Evolutionary conservation across 306 rosid species (phyloP), one percentile per base, ranked within the genome.

Genomic region (Malus domestica): DNA sequence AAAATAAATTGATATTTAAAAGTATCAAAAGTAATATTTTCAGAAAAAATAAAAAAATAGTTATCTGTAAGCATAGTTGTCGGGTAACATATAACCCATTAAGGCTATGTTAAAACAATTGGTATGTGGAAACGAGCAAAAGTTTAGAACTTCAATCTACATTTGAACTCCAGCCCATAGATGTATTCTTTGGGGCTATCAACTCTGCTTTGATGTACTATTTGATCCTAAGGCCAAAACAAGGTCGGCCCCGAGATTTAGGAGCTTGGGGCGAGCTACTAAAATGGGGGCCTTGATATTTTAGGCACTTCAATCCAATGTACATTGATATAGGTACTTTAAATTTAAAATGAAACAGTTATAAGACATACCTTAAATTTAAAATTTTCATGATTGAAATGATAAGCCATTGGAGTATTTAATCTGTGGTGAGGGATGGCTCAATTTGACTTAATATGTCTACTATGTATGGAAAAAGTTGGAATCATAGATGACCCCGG

Each of bases 231-330:
- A 6, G 7, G 19, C 7, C 54, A 49, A 13, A 46, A 35, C 40
- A 6, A 35, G 42, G 10, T 2, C 2, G 2, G 7, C 2, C 10
- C 2, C 6, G 10, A 7, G 42, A 38, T 38, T 38, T 38, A 1
- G 42, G 42, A 0, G 0, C 2, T 0, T 0, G 0, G 42, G 10
- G 0, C 0, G 10, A 38, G 2, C 42, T 38, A 38, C 42, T 38
- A 38, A 38, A 35, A 38, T 1, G 2, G 0, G 2, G 2, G 2
- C 40, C 2, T 35, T 35, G 40, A 38, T 0, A 38, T 38, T 7
- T 38, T 38, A 38, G 42, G 42, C 42, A 38, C 42, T 38, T 38
- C 42, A 38, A 38, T 38, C 10, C 2, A 38, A 7, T 38, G 10
- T 38, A 38, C 42, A 7, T 38, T 38, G 10, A 38, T 38, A 38